phyloP scores from a whole-genome alignment of 1,284 basidiomycete species.

The Austropuccinia psidii region DNA sequence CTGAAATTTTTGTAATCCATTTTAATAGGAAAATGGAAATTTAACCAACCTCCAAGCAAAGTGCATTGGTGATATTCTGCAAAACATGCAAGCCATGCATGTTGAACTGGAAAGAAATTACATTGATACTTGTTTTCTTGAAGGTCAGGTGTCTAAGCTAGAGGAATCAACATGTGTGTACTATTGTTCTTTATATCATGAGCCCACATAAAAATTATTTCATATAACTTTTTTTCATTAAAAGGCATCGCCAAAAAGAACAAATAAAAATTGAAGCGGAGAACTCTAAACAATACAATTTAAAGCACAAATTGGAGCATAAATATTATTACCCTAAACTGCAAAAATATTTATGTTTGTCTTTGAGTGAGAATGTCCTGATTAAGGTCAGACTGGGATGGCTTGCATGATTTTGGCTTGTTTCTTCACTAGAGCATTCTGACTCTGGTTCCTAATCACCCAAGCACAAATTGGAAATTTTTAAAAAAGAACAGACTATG shows the following conservation, averaged over 20 bases:
- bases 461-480: too few relatives aligned
- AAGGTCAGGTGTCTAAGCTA: slow-evolving; percentile 67
- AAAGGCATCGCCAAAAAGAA: slow-evolving; percentile 60
- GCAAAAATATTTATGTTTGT: slow-evolving; percentile 57
- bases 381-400: too few relatives aligned
- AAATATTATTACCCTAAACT: slow-evolving; percentile 66
- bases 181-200: not conserved
- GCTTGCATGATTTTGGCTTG: not conserved
- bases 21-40: slow-evolving; percentile 59
- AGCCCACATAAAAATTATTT: too few relatives aligned
- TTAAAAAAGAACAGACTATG: too few relatives aligned
- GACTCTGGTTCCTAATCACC: too few relatives aligned
- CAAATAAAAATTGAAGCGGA: slow-evolving; percentile 76
- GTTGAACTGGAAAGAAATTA: slow-evolving; percentile 72
- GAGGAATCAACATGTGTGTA: slow-evolving; percentile 64
- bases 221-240: not conserved
- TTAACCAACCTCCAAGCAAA: slow-evolving; percentile 56
- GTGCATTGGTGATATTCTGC: slow-evolving; percentile 73
- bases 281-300: slow-evolving; percentile 59
- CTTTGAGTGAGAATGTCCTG: not conserved
- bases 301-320: slow-evolving; percentile 72
- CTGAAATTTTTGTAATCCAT: slow-evolving; percentile 40
- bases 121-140: slow-evolving; percentile 70
- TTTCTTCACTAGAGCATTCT: slow-evolving; percentile 51
- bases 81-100: slow-evolving; percentile 80